A percentile compares a stretch with the other conserved stretches of the same genome.
These are phyloP conservation scores for Chlorella variabilis DNA, from an alignment of 163 green algal species.

Conservation along the genomic window DNA sequence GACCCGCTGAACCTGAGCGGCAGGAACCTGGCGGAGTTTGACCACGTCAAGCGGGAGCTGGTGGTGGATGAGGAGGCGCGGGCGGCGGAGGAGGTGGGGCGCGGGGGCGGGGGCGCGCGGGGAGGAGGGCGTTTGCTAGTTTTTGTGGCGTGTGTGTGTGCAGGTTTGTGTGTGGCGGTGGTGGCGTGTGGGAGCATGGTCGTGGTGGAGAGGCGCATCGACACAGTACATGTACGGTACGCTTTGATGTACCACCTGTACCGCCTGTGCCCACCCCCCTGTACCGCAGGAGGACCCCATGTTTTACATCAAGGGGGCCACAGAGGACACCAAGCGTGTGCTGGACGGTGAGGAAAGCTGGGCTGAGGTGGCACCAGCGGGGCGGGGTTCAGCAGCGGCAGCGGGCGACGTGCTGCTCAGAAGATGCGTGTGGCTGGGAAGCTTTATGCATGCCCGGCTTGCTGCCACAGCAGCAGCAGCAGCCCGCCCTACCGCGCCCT, in stretches of 20 bases:
- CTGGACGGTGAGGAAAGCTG: constrained; percentile 11
- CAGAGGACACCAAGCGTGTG: constrained; percentile 76
- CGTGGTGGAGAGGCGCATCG: no score
- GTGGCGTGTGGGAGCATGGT: no score
- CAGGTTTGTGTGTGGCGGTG: not conserved
- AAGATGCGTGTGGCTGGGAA: no score
- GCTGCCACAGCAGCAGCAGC: no score
- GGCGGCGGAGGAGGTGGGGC: constrained; percentile 28
- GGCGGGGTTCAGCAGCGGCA: no score
- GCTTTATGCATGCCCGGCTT: no score
- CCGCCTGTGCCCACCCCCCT: no score
- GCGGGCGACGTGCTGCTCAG: no score
- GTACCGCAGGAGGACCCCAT: constrained; percentile 43
- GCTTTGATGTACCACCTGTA: no score
- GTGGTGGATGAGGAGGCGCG: constrained; percentile 46
- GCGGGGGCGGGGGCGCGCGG: not conserved
- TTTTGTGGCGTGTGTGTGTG: no score
- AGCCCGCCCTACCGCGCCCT: not conserved
- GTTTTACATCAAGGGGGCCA: constrained; percentile 58
- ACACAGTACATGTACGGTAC: no score
- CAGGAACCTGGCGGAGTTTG: constrained; percentile 71
- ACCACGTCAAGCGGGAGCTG: constrained; percentile 83
- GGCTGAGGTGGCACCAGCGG: not conserved
- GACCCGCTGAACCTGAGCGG: constrained; percentile 83
- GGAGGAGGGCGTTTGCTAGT: no score